Conservation (phyloP, 345 rosid species). For the Ceriops zippeliana region DNA sequence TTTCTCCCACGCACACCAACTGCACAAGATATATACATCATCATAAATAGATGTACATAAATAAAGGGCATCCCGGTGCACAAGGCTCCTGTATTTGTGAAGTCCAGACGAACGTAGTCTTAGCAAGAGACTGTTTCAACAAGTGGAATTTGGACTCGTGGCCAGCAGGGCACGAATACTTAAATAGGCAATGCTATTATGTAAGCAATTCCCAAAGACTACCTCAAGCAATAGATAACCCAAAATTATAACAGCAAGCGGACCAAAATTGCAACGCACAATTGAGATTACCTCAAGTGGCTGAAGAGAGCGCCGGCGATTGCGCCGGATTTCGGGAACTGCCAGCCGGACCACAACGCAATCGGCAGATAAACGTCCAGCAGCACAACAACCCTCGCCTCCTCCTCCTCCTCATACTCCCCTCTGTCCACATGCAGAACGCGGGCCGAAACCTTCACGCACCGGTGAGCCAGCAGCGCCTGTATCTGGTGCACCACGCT, state of each 20-base stretch:
- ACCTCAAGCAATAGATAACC: too few species aligned
- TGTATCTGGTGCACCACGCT: conserved; percentile 70
- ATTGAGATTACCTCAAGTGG: conserved; percentile 60
- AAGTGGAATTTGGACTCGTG: neutral
- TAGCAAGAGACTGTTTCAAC: neutral
- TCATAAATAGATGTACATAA: too few species aligned
- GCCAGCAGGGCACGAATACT: too few species aligned
- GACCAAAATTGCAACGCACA: neutral
- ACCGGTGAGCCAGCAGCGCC: conserved; percentile 49
- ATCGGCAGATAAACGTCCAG: conserved; percentile 72
- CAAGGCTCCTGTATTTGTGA: too few species aligned
- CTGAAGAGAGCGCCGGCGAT: conserved; percentile 62
- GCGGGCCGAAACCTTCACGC: conserved; percentile 49
- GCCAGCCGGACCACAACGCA: conserved; percentile 77
- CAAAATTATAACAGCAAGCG: neutral
- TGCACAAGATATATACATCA: too few species aligned
- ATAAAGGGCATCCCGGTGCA: too few species aligned
- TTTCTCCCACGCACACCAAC: too few species aligned
- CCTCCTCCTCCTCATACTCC: conserved; percentile 23
- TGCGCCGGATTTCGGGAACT: conserved; percentile 59
- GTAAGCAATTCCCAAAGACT: too few species aligned
- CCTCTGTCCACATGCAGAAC: conserved; percentile 39
- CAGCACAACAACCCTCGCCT: conserved; percentile 54
- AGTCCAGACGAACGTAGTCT: too few species aligned
- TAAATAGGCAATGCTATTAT: too few species aligned